These are phyloP conservation scores for Darksidea phi DNA, from an alignment of 495 filamentous ascomycete genomes.

Conservation along the genomic window DNA sequence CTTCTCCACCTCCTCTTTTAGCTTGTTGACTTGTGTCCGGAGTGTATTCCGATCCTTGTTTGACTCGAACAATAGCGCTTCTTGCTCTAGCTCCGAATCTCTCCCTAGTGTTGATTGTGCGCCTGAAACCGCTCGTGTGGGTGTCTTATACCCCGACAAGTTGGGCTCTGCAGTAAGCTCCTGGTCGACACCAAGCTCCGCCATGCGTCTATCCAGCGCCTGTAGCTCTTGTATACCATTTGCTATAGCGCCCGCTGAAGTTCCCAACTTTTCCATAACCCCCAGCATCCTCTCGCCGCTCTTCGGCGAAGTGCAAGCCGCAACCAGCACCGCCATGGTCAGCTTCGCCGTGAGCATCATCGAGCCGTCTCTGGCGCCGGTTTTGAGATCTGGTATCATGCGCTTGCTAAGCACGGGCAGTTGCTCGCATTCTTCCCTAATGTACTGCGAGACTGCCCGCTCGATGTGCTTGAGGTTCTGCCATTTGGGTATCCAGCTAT, in stretches of 20 bases:
- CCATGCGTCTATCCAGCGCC: constrained; percentile 34
- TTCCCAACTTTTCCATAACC: constrained; percentile 37
- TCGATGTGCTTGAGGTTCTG: constrained; percentile 65
- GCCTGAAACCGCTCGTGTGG: constrained; percentile 24
- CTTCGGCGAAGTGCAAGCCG: constrained; percentile 39
- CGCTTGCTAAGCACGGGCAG: constrained; percentile 49
- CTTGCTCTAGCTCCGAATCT: constrained; percentile 43
- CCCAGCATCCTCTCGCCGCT: constrained; percentile 44
- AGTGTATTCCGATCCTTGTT: constrained; percentile 31
- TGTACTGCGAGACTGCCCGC: constrained; percentile 64
- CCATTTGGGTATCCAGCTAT: constrained; percentile 38
- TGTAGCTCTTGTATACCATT: constrained; percentile 42
- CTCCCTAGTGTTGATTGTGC: constrained; percentile 29
- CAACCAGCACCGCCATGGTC: constrained; percentile 40
- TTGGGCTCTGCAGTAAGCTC: constrained; percentile 31
- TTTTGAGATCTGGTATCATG: constrained; percentile 58
- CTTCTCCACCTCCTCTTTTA: constrained; percentile 36
- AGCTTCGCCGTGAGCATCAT: constrained; percentile 39
- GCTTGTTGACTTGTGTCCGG: constrained; percentile 11
- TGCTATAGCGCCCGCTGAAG: constrained; percentile 39
- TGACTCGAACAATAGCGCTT: constrained; percentile 36
- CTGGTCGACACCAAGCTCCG: constrained; percentile 30
- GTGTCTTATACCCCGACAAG: constrained; percentile 26
- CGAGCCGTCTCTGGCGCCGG: constrained; percentile 52
- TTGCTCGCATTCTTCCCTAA: constrained; percentile 57